Base-by-base conservation (phyloP, 2,329 filamentous ascomycete genomes). In the Emergomyces orientalis region DNA sequence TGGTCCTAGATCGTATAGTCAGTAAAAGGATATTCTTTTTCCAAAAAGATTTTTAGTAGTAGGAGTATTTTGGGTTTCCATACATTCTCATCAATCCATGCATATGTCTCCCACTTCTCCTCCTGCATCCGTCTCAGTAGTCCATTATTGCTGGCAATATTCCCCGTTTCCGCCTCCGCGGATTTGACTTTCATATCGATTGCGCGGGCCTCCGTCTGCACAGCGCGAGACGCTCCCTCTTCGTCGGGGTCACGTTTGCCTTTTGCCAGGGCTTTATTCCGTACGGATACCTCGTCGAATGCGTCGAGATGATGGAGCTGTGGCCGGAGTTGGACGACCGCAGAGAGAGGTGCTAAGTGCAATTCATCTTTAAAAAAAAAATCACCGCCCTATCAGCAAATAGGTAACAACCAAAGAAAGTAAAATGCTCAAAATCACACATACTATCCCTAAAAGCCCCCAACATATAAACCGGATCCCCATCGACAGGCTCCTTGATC, bases 251-350 rank as follows among this genome's bases (percentile, higher is more conserved):
- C 74, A 64, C 75, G 76, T 67, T 73, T 77, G 65, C 67, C 65
- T 65, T 74, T 70, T 37, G 64, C 67, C 61, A 54, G 43, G 3
- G 74, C 68, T 60, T 73, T 70, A 5, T 67, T 71, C 60, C 74
- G 75, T 4, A 69, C 66, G 3, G 73, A 71, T 8, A 90, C 82
- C 70, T 97, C 91, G 56, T 87, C 81, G 55, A 86, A 77, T 3
- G 94, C 93, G 76, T 97, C 94, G 68, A 97, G 82, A 77, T 97
- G 91, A 76, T 96, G 91, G 65, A 96, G 88, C 71, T 97, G 90
- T 0, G 94, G 91, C 3, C 92, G 89, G 71, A 99, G 86, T 72
- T 96, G 90, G 51, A 96, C 89, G 54, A 96, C 85, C 1, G 90
- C 88, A 49, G 88, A 86, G 55, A 95, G 84, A 30, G 89, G 89